These are phyloP conservation scores for Scheffersomyces cryptocercus DNA, from an alignment of 1,139 yeast genomes.

Conservation along the genomic window DNA sequence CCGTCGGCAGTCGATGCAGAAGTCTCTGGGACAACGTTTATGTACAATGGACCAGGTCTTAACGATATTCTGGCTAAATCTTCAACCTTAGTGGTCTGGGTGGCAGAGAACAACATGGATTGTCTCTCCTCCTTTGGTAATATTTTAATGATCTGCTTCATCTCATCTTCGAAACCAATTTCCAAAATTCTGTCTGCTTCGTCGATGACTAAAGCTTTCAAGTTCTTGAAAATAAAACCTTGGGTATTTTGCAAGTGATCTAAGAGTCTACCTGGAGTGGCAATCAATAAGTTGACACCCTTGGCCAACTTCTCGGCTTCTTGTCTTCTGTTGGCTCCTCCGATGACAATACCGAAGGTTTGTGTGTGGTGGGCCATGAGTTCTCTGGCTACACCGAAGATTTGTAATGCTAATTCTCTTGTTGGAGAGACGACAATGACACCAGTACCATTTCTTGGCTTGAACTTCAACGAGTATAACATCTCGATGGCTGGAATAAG, in stretches of 20 bases:
- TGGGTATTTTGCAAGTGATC: constrained; percentile 95
- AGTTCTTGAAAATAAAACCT: constrained; percentile 91
- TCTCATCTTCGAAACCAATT: constrained; percentile 97
- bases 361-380: constrained; percentile 89
- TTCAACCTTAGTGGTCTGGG: constrained; percentile 98
- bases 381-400: constrained; percentile 95
- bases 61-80: constrained; percentile 96
- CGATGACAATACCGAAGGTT: constrained; percentile 94
- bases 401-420: constrained; percentile 91
- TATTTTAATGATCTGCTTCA: constrained; percentile 93
- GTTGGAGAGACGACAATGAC: constrained; percentile 86
- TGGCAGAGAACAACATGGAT: constrained; percentile 95
- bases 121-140: constrained; percentile 94
- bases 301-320: constrained; percentile 92
- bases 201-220: constrained; percentile 91
- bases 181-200: constrained; percentile 97
- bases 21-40: constrained; percentile 85
- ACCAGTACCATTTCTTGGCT: constrained; percentile 92
- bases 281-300: constrained; percentile 91
- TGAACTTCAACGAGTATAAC: constrained; percentile 82
- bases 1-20: constrained; percentile 94
- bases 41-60: constrained; percentile 92
- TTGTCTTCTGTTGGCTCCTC: constrained; percentile 97
- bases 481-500: constrained; percentile 93
- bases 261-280: constrained; percentile 95